Percentiles rank a stretch among this genome's conserved stretches.
Evolutionary conservation across 495 filamentous ascomycete genomes (phyloP).

Genomic region (Podospora appendiculata): DNA sequence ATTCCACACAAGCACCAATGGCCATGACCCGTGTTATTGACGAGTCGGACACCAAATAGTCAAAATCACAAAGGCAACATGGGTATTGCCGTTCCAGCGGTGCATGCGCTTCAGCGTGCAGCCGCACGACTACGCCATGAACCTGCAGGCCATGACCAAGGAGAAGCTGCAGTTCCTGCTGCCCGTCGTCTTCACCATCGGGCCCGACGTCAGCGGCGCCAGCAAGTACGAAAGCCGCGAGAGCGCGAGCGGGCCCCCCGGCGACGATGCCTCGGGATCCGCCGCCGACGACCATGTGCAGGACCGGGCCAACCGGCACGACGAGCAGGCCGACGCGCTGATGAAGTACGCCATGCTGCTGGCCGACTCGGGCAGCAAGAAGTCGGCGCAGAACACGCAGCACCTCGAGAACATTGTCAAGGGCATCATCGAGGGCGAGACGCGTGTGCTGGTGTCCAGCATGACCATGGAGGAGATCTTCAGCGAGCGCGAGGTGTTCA

Average conservation of each 20-base stretch:
- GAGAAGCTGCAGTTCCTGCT: constrained; percentile 75
- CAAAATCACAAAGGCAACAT: constrained; percentile 64
- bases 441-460: constrained; percentile 63
- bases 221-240: constrained; percentile 14
- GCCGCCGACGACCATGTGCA: constrained; percentile 6
- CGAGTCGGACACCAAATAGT: constrained; percentile 30
- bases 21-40: no score
- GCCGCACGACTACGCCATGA: constrained; percentile 70
- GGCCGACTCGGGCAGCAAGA: constrained; percentile 46
- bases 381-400: constrained; percentile 34
- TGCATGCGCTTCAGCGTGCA: constrained; percentile 50
- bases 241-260: not conserved
- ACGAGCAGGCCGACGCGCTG: constrained; percentile 47
- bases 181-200: constrained; percentile 80
- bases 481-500: constrained; percentile 71
- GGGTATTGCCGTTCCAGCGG: constrained; percentile 60
- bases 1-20: constrained; percentile 4
- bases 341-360: constrained; percentile 73
- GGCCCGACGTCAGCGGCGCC: constrained; percentile 55
- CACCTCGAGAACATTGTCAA: constrained; percentile 81
- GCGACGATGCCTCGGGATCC: constrained; percentile 3
- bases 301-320: constrained; percentile 11
- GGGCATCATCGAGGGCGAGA: constrained; percentile 84
- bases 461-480: constrained; percentile 90
- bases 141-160: constrained; percentile 73